phyloP scores from a whole-genome alignment of 176 grass and related monocot species.

The maize (Zea mays) region DNA sequence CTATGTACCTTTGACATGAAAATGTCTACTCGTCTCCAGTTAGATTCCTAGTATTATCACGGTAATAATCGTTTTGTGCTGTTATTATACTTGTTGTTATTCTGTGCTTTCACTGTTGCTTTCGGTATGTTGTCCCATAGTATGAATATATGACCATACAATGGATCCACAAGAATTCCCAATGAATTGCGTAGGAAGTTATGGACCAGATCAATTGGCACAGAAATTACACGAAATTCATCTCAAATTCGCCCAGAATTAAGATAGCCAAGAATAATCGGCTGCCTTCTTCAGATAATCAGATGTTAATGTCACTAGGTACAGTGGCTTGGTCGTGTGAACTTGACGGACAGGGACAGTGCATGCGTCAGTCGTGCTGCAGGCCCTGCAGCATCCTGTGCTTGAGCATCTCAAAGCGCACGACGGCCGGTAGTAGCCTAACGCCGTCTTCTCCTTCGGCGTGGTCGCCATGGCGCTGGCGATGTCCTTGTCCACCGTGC shows the following conservation, averaged over 20 bases:
- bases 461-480: not conserved
- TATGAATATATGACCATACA: too few relatives aligned
- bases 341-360: not conserved
- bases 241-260: not conserved
- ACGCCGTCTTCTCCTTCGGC: conserved; percentile 41
- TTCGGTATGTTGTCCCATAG: too few relatives aligned
- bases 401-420: conserved; percentile 34
- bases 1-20: too few relatives aligned
- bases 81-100: too few relatives aligned
- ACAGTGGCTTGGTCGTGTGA: not conserved
- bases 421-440: conserved; percentile 52
- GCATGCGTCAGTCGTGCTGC: conserved; percentile 1
- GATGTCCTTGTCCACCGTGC: conserved; percentile 20
- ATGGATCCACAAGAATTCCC: not conserved
- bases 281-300: not conserved
- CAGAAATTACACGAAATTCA: not conserved
- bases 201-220: not conserved
- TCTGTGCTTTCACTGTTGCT: too few relatives aligned
- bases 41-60: too few relatives aligned
- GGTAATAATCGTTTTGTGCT: too few relatives aligned
- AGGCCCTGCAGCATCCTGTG: conserved; percentile 12
- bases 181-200: not conserved
- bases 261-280: not conserved
- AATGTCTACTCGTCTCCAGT: too few relatives aligned
- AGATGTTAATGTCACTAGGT: not conserved